Base-by-base conservation (phyloP, 2,329 filamentous ascomycete species). In the Fusarium chlamydosporum region DNA sequence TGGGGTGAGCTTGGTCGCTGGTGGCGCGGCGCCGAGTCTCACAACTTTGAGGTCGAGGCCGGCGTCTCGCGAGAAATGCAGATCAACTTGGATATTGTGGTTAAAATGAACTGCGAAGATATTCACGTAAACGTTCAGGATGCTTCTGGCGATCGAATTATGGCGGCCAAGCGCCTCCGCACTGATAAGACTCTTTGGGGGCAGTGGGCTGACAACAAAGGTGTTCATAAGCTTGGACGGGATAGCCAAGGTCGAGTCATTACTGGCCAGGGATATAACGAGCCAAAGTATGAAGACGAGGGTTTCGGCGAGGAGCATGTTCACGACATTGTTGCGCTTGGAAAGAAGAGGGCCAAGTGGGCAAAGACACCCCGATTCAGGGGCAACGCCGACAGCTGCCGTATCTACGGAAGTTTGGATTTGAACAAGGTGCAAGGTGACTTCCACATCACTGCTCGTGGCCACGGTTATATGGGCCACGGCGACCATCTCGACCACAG, bases 81-180 rank as follows among this genome's bases (percentile, higher is more conserved):
- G 80, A 91, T 99, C 81, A 99, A 99, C 82, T 83, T 99, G 60
- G 96, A 99, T 80, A 85, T 96, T n/a, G 92, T 98, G 7, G 85
- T 99, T 48, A 86, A 86, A 53, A 99, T 99, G 96, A 83, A 86
- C 72, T 99, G 96, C 83, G 82, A 85, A 59, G 91, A 96, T 76
- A 82, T 99, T n/a, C 92, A 97, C 81, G 85, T 99, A 80, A 98
- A 99, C 81, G 94, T 99, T 51, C 96, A 98, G 82, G 96, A 99
- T 79, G 94, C 95, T 3, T 89, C 93, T 0, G 94, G 96, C 53
- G 96, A 99, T 79, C 90, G 92, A 67, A 97, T 98, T 74, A 85
- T 97, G 31, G 96, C 96, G 4, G 92, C 88, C 6, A 85, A 90
- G 37, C 84, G 90, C 67, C 84, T 99, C 65, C 85, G 87, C 68